Evolutionary conservation across 2,329 filamentous ascomycete species (phyloP), one percentile per base, ranked within the genome.

Genomic region (Albifimbria verrucaria): DNA sequence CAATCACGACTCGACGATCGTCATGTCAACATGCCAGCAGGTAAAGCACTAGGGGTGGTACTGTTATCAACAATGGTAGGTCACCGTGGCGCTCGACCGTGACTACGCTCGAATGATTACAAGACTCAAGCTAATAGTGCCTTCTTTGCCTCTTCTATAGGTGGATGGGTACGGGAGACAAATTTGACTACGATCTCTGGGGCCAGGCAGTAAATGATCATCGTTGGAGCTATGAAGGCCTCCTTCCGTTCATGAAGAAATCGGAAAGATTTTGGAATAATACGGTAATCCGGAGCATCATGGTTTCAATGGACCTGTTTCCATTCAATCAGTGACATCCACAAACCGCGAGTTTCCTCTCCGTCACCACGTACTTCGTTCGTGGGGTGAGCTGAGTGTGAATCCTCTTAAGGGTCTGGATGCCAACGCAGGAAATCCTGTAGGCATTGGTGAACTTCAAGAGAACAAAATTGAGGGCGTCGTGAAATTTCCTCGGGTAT

Each of bases 151-250:
- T n/a, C n/a, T 4, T 32, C 25, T 7, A 6, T 10, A 64, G 71
- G 70, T 6, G 65, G 64, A 5, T 77, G 76, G 67, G 72, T 72
- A 22, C 74, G 77, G 77, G 76, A 2, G 67, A 70, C 26, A 62
- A 65, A 2, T 59, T 63, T 6, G 77, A 79, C 56, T 81, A 74
- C 17, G 69, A 80, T 21, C 65, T 70, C 44, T 80, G 77, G 78
- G 51, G 62, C 18, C 36, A 60, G 15, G 21, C 61, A 17, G 57
- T 66, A 32, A 47, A 44, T 1, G 76, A 81, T 50, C 47, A 69
- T 1, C 62, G 67, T 2, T 83, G 78, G 69, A 71, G 69, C 54
- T 78, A 76, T 52, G 62, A 76, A 4, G 69, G 69, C 10, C 68
- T 80, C 25, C 65, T 75, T 17, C 74, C 74, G 2, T 82, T 75